These are phyloP conservation scores for Miamiensis avidus DNA, from an alignment of 169 alveolate genomes.

Conservation along the genomic window DNA sequence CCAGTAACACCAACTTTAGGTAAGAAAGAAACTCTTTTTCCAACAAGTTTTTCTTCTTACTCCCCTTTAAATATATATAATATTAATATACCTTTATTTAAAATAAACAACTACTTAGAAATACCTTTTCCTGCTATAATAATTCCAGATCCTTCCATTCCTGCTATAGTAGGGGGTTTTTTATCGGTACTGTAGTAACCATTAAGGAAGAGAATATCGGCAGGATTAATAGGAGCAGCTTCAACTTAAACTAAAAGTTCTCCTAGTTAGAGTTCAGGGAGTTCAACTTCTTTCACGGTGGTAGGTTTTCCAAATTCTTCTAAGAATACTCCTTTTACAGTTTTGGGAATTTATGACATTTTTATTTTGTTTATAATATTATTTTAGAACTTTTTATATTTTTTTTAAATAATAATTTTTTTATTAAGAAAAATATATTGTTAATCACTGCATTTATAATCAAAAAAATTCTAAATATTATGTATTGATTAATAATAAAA, in stretches of 20 bases:
- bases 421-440: too few relatives aligned
- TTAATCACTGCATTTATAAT: too few relatives aligned
- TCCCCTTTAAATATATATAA: background rate
- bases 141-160: conserved; percentile 59
- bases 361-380: too few relatives aligned
- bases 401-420: too few relatives aligned
- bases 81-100: too few relatives aligned
- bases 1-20: conserved; percentile 10
- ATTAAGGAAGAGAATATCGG: conserved; percentile 42
- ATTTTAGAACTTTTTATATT: background rate
- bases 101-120: too few relatives aligned
- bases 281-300: conserved; percentile 22
- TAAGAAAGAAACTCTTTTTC: conserved; percentile 46
- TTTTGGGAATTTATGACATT: background rate
- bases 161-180: conserved; percentile 47
- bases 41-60: conserved; percentile 12
- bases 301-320: conserved; percentile 22
- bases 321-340: conserved; percentile 5
- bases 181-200: conserved; percentile 27
- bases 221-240: conserved; percentile 60
- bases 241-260: conserved; percentile 53
- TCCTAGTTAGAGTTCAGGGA: conserved; percentile 14
- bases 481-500: too few relatives aligned
- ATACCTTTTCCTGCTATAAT: conserved; percentile 47
- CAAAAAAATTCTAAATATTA: too few relatives aligned